phyloP scores from a whole-genome alignment of 169 alveolate genomes.

The Miamiensis avidus region DNA sequence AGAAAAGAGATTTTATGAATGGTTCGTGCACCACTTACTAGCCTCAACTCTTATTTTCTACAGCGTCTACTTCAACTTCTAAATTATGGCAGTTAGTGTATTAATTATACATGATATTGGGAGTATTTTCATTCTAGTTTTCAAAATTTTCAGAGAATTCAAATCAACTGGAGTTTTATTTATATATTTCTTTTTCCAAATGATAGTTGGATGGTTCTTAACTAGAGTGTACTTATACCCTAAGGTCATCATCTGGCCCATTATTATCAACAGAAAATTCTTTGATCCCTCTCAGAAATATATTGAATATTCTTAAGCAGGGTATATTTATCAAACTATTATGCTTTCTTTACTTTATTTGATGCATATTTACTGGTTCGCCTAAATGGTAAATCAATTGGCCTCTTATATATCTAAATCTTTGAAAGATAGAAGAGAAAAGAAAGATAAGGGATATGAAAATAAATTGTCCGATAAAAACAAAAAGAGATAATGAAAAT shows the following conservation, averaged over 20 bases:
- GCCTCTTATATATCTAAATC: neutral
- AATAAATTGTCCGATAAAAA: too few species aligned
- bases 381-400: neutral
- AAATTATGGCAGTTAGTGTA: conserved; percentile 20
- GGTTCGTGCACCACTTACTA: conserved; percentile 31
- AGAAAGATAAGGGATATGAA: neutral
- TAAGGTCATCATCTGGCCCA: neutral
- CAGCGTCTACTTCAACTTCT: conserved; percentile 20
- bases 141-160: neutral
- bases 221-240: neutral
- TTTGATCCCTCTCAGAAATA: neutral
- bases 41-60: conserved; percentile 39
- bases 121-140: conserved; percentile 19
- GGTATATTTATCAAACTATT: neutral
- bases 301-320: neutral
- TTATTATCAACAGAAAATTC: neutral
- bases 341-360: neutral
- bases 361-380: neutral
- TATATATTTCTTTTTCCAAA: neutral
- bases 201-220: neutral
- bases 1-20: conserved; percentile 42
- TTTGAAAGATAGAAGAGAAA: neutral
- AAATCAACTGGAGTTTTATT: neutral
- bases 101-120: conserved; percentile 34
- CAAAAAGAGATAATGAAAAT: neutral